Conservation (phyloP, 1,284 basidiomycete genomes). For the Peniophora sp. region DNA sequence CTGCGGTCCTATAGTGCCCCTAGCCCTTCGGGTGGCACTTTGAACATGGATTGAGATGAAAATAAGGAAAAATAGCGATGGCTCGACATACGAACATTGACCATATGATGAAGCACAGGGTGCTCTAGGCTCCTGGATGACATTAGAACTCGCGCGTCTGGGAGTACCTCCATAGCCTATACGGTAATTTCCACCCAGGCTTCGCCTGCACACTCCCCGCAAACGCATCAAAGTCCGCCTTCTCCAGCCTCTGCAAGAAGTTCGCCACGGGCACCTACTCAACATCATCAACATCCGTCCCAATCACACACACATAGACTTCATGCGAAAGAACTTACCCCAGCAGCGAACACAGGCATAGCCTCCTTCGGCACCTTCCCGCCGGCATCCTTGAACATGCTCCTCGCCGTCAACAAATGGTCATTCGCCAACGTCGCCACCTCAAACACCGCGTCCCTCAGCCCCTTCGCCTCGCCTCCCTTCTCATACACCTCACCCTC, state of each 20-base stretch:
- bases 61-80: too few relatives aligned
- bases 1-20: too few relatives aligned
- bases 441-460: constrained; percentile 78
- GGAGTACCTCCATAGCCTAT: too few relatives aligned
- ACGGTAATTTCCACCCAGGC: too few relatives aligned
- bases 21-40: too few relatives aligned
- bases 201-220: constrained; percentile 20
- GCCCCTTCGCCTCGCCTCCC: constrained; percentile 54
- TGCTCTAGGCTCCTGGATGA: too few relatives aligned
- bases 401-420: constrained; percentile 78
- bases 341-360: constrained; percentile 74
- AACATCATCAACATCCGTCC: background rate
- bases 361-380: constrained; percentile 57
- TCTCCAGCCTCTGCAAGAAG: constrained; percentile 71
- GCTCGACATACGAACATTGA: too few relatives aligned
- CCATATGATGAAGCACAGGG: too few relatives aligned
- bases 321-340: constrained; percentile 42
- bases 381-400: constrained; percentile 60
- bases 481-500: constrained; percentile 83
- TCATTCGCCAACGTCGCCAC: constrained; percentile 89
- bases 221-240: constrained; percentile 80
- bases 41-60: too few relatives aligned
- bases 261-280: constrained; percentile 66
- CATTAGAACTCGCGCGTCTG: too few relatives aligned
- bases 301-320: background rate